A percentile compares a stretch with the other conserved stretches of the same genome.
Conservation (phyloP, 169 alveolate genomes). For the Eimeria acervulina region DNA sequence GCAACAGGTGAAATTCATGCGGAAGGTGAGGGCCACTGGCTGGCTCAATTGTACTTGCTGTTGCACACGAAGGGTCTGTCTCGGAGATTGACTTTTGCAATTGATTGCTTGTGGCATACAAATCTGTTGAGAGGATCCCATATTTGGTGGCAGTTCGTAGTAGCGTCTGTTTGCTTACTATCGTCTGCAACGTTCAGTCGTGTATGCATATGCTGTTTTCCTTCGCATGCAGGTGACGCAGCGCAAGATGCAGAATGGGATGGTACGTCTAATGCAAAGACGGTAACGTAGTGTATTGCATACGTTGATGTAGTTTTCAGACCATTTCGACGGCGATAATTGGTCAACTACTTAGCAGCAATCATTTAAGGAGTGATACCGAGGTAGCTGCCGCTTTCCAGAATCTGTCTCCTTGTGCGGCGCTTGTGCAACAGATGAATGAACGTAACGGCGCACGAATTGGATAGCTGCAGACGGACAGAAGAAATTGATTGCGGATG, state of each 20-base stretch:
- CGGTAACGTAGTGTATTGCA: not conserved
- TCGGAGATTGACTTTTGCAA: not conserved
- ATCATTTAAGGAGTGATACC: not conserved
- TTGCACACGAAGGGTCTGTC: not conserved
- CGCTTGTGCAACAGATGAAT: not conserved
- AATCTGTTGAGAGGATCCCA: not conserved
- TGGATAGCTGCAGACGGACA: not conserved
- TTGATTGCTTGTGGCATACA: not conserved
- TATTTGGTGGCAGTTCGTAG: not conserved
- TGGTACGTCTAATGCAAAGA: not conserved
- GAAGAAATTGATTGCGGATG: not conserved
- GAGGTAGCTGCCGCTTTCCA: not conserved
- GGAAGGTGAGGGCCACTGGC: slow-evolving; percentile 54
- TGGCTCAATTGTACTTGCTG: not conserved
- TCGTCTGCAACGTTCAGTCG: no score
- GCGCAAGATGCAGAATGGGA: slow-evolving; percentile 77
- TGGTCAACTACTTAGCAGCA: not conserved
- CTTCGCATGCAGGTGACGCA: slow-evolving; percentile 36
- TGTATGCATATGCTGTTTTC: not conserved
- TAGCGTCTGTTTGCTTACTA: not conserved
- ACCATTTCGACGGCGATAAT: not conserved
- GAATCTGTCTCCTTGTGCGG: not conserved
- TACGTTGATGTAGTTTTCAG: not conserved
- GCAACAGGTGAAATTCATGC: slow-evolving; percentile 56
- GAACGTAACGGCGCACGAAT: not conserved